These are phyloP conservation scores for Paradendryphiella salina DNA, from an alignment of 2,329 filamentous ascomycete genomes.

Conservation along the genomic window DNA sequence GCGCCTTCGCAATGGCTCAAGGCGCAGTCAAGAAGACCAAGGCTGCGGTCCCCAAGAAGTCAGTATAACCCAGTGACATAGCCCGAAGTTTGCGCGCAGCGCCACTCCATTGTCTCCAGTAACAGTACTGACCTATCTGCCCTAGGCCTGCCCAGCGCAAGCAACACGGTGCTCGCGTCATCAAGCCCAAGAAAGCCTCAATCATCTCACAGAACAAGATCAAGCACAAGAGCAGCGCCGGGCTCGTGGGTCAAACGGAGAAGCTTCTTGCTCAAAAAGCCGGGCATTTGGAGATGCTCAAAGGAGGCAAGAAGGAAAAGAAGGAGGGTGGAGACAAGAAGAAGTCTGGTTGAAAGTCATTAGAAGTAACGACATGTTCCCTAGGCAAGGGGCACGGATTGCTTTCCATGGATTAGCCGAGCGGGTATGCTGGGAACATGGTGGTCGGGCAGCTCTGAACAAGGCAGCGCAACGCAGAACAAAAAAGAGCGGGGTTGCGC, in stretches of 20 bases:
- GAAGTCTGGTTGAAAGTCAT: conserved; percentile 17
- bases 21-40: conserved; percentile 54
- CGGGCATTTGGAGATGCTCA: conserved; percentile 70
- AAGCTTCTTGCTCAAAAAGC: conserved; percentile 66
- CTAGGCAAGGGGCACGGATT: neutral
- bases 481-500: neutral
- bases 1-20: conserved; percentile 51
- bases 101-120: neutral
- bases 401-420: neutral
- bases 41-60: conserved; percentile 48
- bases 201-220: conserved; percentile 65
- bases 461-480: neutral
- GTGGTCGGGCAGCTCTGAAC: neutral
- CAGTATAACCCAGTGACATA: conserved; percentile 10
- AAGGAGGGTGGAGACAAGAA: conserved; percentile 34
- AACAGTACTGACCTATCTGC: conserved; percentile 7
- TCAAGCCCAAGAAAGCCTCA: conserved; percentile 67
- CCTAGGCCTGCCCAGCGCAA: conserved; percentile 33
- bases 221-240: conserved; percentile 66
- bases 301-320: conserved; percentile 64
- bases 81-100: neutral
- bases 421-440: neutral
- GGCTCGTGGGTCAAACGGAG: conserved; percentile 68
- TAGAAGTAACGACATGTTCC: neutral
- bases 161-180: conserved; percentile 62